A percentile compares a stretch with the other conserved stretches of the same genome.
Evolutionary conservation across 1,284 basidiomycete species (phyloP).

Genomic region (Paramarasmius palmivorus): DNA sequence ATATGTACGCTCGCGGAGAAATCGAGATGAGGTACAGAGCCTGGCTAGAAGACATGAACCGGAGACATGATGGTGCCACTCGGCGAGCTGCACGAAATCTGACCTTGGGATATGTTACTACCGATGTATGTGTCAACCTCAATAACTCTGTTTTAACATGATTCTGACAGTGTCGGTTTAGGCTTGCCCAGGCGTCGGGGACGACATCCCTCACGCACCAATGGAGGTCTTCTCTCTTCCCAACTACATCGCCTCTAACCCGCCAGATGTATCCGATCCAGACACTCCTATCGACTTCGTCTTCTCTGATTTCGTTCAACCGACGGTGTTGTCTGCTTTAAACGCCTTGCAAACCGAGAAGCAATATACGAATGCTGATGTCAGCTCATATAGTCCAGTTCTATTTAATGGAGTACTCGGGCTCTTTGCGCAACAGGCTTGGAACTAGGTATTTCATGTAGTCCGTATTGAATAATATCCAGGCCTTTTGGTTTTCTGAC

Average conservation of each 20-base stretch:
- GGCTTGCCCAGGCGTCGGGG: slow-evolving; percentile 72
- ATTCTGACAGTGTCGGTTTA: slow-evolving; percentile 21
- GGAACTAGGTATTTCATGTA: slow-evolving; percentile 44
- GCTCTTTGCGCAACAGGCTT: slow-evolving; percentile 57
- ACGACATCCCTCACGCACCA: slow-evolving; percentile 63
- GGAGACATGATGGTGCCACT: slow-evolving; percentile 29
- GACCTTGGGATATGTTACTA: slow-evolving; percentile 75
- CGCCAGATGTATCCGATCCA: slow-evolving; percentile 51
- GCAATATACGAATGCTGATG: slow-evolving; percentile 53
- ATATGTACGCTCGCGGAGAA: slow-evolving; percentile 49
- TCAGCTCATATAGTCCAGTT: slow-evolving; percentile 50
- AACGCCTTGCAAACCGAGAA: slow-evolving; percentile 54
- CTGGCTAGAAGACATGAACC: slow-evolving; percentile 61
- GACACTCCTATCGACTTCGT: slow-evolving; percentile 64
- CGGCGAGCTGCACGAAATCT: slow-evolving; percentile 43
- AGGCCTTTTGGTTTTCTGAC: too few relatives aligned
- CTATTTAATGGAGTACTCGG: slow-evolving; percentile 54
- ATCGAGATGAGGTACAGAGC: slow-evolving; percentile 50
- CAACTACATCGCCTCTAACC: neutral
- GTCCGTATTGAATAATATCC: neutral
- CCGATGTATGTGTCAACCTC: slow-evolving; percentile 49
- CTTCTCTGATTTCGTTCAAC: slow-evolving; percentile 67
- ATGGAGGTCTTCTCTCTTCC: neutral
- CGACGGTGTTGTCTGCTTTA: slow-evolving; percentile 50
- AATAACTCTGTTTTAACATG: neutral